phyloP scores from a whole-genome alignment of 768 basidiomycete species.

The Termitomyces bulborhizus region DNA sequence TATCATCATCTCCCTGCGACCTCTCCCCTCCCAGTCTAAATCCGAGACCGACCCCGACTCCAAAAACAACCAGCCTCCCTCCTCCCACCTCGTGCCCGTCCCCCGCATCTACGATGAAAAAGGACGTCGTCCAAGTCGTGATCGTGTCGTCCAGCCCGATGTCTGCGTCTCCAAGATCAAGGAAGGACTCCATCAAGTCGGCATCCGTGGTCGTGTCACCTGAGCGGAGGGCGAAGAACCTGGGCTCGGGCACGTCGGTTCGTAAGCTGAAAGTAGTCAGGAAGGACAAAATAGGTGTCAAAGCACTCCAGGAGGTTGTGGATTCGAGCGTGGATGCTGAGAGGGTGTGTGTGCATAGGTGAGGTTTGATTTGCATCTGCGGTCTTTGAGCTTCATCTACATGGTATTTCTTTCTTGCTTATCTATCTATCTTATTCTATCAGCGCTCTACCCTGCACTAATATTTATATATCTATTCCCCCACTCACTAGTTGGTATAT shows the following conservation, averaged over 20 bases:
- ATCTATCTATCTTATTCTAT: too few relatives aligned
- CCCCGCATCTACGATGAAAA: background rate
- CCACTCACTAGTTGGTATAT: too few relatives aligned
- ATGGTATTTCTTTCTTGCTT: too few relatives aligned
- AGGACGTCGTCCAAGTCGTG: background rate
- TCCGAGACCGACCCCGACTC: background rate
- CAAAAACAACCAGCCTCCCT: constrained; percentile 16
- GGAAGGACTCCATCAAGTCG: background rate
- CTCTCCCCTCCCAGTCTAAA: background rate
- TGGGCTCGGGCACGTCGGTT: constrained; percentile 3
- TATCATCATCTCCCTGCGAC: background rate
- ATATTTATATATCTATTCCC: too few relatives aligned
- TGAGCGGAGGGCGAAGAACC: background rate
- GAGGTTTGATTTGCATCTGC: too few relatives aligned
- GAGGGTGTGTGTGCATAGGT: background rate
- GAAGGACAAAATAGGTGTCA: constrained; percentile 11
- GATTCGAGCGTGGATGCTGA: constrained; percentile 31
- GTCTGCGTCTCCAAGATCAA: background rate
- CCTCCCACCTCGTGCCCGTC: constrained; percentile 7
- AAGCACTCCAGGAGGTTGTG: constrained; percentile 25
- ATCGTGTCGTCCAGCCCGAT: background rate
- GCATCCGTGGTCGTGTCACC: constrained; percentile 1
- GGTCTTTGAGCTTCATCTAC: too few relatives aligned
- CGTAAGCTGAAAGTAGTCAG: background rate
- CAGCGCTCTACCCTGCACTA: too few relatives aligned